phyloP scores from a whole-genome alignment of 2,329 filamentous ascomycete genomes.

The Raffaelea arxii region DNA sequence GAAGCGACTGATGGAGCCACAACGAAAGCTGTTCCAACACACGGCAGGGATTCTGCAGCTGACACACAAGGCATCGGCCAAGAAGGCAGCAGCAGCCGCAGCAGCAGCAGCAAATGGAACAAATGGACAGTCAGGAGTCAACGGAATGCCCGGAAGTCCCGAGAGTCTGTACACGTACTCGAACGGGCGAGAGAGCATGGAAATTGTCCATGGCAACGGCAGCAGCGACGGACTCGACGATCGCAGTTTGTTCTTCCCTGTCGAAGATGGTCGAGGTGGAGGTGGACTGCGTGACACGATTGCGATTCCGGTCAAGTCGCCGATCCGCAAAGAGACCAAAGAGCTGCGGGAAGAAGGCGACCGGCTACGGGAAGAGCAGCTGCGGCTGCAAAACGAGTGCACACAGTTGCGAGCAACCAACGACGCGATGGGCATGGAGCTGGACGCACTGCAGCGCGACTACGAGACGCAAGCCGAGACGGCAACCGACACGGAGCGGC shows the following conservation, averaged over 20 bases:
- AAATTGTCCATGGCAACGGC: conserved; percentile 31
- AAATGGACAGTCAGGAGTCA: conserved; percentile 30
- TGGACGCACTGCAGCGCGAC: conserved; percentile 25
- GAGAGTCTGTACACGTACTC: conserved; percentile 66
- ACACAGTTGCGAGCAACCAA: conserved; percentile 21
- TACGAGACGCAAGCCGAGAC: conserved; percentile 19
- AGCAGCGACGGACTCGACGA: conserved; percentile 66
- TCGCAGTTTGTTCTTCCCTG: conserved; percentile 59
- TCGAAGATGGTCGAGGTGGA: conserved; percentile 42
- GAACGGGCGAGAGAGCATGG: conserved; percentile 49
- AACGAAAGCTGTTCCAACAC: conserved; percentile 72
- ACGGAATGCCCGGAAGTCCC: conserved; percentile 62
- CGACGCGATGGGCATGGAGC: conserved; percentile 24
- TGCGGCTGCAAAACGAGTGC: conserved; percentile 20
- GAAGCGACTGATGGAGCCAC: conserved; percentile 63
- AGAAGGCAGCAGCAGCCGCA: conserved; percentile 22
- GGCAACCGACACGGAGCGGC: conserved; percentile 53
- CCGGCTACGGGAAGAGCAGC: conserved; percentile 19
- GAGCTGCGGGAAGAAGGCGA: conserved; percentile 35
- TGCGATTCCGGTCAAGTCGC: conserved; percentile 51
- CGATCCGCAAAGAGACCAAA: conserved; percentile 42
- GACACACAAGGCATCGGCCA: conserved; percentile 65
- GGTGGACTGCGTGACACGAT: conserved; percentile 25
- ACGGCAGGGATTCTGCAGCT: conserved; percentile 87
- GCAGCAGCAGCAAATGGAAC: conserved; percentile 26